Evolutionary conservation across 108 stramenopile genomes (phyloP), one percentile per base, ranked within the genome.

Genomic region (Pseudonitzschia multiseries): DNA sequence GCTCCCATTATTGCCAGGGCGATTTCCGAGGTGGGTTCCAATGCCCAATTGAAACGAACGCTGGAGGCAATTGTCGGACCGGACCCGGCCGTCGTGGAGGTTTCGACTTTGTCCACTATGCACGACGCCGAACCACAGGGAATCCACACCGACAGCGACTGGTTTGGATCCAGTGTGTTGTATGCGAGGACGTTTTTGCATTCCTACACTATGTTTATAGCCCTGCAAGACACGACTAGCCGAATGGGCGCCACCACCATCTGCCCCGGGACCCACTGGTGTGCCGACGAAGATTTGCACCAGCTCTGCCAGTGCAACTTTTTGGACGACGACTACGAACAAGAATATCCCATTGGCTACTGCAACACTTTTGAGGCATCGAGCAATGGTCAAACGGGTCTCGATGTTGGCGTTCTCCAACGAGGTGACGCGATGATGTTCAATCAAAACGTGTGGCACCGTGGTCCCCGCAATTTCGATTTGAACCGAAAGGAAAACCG

Each of bases 401-500:
- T 56, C 17, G 70, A 80, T 4, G 50, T 51, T 24, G 81, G 78
- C 14, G 50, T 85, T 24, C 61, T 79, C 66, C 22, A 70, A 15
- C 44, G 54, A 15, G 84, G 84, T 22, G 84, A 85, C 66, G 84
- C 73, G 0, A 63, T 79, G 60, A 72, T 85, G 72, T 79, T 85
- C 36, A 85, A 80, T 71, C 84, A 85, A 67, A 76, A 82, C 62
- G 61, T 77, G 0, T 85, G 80, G 80, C 84, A 85, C 65, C 81
- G 84, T 21, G 84, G 84, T 14, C 70, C 78, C 17, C 36, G 43
- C 22, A 78, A 85, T 62, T 29, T 26, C 22, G 84, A 78, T 27
- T 57, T 28, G 20, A 33, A 69, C 21, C 59, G 43, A 4, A 54
- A 41, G 10, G 29, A 64, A 14, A 74, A 85, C 50, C 70, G 84